Evolutionary conservation across 1,139 yeast species (phyloP).

Genomic region (Debaryomycetaceae sp.): DNA sequence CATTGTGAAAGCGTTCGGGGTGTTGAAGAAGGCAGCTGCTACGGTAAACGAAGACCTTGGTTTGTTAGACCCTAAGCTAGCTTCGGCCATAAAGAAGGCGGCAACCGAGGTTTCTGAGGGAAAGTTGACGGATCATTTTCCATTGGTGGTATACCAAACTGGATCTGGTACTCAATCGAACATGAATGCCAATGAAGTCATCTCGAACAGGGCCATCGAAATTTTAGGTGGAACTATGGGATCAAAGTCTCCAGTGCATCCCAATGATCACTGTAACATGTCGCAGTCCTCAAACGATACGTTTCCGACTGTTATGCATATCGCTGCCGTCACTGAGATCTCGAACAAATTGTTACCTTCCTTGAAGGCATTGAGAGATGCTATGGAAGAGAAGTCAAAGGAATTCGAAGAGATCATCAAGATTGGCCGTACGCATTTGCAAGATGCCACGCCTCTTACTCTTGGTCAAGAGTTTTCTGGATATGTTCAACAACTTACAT

Average conservation of each 20-base stretch:
- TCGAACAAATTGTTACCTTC: conserved; percentile 68
- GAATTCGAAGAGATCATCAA: conserved; percentile 82
- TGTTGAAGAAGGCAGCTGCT: conserved; percentile 87
- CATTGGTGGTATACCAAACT: conserved; percentile 92
- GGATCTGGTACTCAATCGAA: conserved; percentile 96
- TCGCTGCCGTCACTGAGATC: conserved; percentile 89
- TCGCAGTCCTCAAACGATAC: conserved; percentile 94
- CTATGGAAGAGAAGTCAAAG: conserved; percentile 64
- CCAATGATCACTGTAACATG: conserved; percentile 94
- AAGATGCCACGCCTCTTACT: conserved; percentile 93
- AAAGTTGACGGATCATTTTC: conserved; percentile 83
- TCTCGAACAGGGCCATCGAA: conserved; percentile 92
- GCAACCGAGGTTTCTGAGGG: conserved; percentile 89
- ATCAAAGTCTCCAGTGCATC: conserved; percentile 85
- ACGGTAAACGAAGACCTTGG: conserved; percentile 78
- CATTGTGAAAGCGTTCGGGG: conserved; percentile 78
- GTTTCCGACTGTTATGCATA: conserved; percentile 96
- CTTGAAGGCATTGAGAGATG: conserved; percentile 62
- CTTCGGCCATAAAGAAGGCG: conserved; percentile 77
- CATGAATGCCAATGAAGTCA: conserved; percentile 96
- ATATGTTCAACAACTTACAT: conserved; percentile 80
- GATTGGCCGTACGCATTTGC: conserved; percentile 94
- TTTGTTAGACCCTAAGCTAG: conserved; percentile 64
- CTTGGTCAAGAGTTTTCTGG: conserved; percentile 94
- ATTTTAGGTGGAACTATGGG: conserved; percentile 82